Percentiles rank a stretch among this genome's conserved stretches.
Evolutionary conservation across 331 rosid genomes (phyloP).

Genomic region (Pyrus hybrid): DNA sequence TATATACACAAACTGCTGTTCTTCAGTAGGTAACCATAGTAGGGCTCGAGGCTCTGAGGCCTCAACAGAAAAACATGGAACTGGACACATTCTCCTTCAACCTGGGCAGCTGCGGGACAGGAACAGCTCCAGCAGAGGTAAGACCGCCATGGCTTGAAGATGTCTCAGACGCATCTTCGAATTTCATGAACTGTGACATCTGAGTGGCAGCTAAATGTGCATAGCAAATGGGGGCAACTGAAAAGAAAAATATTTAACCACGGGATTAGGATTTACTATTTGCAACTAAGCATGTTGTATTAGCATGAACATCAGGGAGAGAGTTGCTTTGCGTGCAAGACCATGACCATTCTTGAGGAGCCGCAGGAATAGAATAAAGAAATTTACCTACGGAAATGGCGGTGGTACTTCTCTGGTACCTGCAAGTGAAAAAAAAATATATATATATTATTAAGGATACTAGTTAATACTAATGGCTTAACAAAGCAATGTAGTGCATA

Average conservation of each 20-base stretch:
- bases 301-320: too few species aligned
- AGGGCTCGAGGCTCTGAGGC: background rate
- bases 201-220: slow-evolving; percentile 49
- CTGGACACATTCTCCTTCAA: slow-evolving; percentile 43
- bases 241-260: background rate
- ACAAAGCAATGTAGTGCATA: background rate
- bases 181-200: slow-evolving; percentile 37
- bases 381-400: slow-evolving; percentile 81
- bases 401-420: slow-evolving; percentile 96
- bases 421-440: slow-evolving; percentile 8
- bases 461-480: background rate
- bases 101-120: slow-evolving; percentile 76
- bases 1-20: slow-evolving; percentile 18
- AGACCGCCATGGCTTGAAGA: slow-evolving; percentile 71
- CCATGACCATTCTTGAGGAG: too few species aligned
- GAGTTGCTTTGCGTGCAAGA: too few species aligned
- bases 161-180: slow-evolving; percentile 59
- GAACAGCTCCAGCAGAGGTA: slow-evolving; percentile 44
- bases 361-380: background rate
- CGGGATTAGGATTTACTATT: background rate
- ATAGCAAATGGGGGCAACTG: slow-evolving; percentile 85
- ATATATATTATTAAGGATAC: background rate
- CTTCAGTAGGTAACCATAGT: background rate
- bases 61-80: slow-evolving; percentile 88
- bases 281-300: too few species aligned